These are phyloP conservation scores for Zymoseptoria ardabiliae DNA, from an alignment of 2,329 filamentous ascomycete species.

Conservation along the genomic window DNA sequence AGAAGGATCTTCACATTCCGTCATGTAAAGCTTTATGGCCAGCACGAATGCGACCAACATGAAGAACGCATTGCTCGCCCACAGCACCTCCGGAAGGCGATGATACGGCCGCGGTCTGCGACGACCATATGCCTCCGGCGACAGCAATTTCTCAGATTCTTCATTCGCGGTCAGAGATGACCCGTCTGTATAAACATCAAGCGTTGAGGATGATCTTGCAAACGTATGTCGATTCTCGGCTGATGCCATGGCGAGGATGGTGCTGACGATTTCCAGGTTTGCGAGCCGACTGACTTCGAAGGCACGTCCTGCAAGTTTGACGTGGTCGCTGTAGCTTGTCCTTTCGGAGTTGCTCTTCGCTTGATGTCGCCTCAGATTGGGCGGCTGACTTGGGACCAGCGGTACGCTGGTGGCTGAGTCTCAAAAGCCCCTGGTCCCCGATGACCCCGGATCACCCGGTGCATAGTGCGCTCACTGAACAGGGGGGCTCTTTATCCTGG, in stretches of 20 bases:
- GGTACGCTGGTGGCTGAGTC: not conserved
- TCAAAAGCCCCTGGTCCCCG: not conserved
- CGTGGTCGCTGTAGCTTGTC: no score
- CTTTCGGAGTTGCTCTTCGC: no score
- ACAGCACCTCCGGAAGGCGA: not conserved
- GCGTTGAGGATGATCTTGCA: not conserved
- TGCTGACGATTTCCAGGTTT: not conserved
- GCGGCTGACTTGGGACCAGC: not conserved
- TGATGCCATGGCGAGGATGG: not conserved
- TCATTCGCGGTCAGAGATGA: not conserved
- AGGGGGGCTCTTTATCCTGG: not conserved
- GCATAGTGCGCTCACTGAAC: not conserved
- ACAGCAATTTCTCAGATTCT: not conserved
- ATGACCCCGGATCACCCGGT: not conserved
- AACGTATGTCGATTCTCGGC: not conserved
- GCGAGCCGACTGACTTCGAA: not conserved
- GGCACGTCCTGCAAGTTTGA: no score
- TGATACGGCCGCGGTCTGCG: not conserved
- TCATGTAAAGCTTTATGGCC: not conserved
- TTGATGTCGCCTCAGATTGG: not conserved
- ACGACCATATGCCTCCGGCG: not conserved
- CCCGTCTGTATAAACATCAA: not conserved
- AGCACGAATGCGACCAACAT: not conserved
- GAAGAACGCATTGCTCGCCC: not conserved
- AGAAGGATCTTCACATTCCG: not conserved